A percentile compares a stretch with the other conserved stretches of the same genome.
Evolutionary conservation across 2,329 filamentous ascomycete species (phyloP).

Genomic region (Diatrype stigma): DNA sequence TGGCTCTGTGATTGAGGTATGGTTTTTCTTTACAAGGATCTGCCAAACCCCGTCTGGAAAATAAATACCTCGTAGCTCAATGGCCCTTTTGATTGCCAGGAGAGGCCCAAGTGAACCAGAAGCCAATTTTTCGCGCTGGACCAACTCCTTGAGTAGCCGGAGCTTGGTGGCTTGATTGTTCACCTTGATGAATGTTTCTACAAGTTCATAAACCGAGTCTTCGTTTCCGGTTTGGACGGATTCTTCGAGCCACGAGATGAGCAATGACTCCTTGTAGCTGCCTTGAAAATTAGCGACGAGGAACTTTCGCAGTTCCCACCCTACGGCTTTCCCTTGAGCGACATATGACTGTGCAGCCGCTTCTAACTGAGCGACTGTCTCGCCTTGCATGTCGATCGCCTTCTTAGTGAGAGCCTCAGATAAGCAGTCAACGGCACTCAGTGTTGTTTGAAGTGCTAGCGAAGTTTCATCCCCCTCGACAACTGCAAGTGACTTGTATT

Average conservation of each 20-base stretch:
- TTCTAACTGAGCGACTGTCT: constrained; percentile 17
- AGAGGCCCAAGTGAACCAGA: constrained; percentile 17
- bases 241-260: constrained; percentile 18
- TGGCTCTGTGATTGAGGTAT: constrained; percentile 13
- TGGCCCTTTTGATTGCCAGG: constrained; percentile 19
- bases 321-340: constrained; percentile 12
- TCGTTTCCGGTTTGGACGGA: constrained; percentile 12
- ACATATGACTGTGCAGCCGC: constrained; percentile 14
- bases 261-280: constrained; percentile 12
- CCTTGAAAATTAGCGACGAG: constrained; percentile 19
- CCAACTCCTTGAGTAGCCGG: constrained; percentile 17
- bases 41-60: too few species aligned
- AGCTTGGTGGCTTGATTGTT: constrained; percentile 12
- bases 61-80: constrained; percentile 19
- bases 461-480: constrained; percentile 11
- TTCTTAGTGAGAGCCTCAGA: constrained; percentile 7
- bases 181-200: constrained; percentile 21
- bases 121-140: constrained; percentile 13
- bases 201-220: constrained; percentile 19
- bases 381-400: constrained; percentile 17
- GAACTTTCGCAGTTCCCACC: constrained; percentile 27
- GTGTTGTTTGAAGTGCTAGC: constrained; percentile 11
- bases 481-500: constrained; percentile 7
- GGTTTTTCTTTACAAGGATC: constrained; percentile 1
- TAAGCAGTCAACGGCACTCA: constrained; percentile 20